Conservation (phyloP, 148 eudicot species). For the Bassia scoparia region DNA sequence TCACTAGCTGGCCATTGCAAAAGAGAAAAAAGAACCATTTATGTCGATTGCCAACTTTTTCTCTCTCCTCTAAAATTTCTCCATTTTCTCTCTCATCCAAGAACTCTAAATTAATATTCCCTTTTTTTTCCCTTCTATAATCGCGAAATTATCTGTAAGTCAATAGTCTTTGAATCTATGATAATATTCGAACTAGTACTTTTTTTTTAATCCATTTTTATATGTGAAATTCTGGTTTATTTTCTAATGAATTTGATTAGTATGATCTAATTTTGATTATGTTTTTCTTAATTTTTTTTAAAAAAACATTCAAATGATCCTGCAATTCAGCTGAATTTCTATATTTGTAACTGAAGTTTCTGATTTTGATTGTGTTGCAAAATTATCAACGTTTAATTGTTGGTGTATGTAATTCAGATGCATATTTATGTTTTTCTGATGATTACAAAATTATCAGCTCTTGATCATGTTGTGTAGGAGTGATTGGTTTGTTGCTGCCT, state of each 20-base stretch:
- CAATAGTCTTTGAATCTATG: not conserved
- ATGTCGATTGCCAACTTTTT: not conserved
- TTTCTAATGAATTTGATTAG: not conserved
- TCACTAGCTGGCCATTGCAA: constrained; percentile 14
- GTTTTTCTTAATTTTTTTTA: not conserved
- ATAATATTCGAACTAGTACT: not conserved
- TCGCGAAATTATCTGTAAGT: constrained; percentile 17
- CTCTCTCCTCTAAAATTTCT: constrained; percentile 4
- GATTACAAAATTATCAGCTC: not conserved
- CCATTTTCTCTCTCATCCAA: constrained; percentile 12
- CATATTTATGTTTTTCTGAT: not conserved
- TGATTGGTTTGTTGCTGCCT: not conserved
- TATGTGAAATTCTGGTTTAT: not conserved
- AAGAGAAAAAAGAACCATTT: not conserved
- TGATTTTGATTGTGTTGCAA: not conserved
- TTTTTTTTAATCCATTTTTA: too few species aligned
- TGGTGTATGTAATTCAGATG: not conserved
- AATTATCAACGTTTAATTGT: not conserved
- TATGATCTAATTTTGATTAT: constrained; percentile 1
- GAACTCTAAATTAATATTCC: not conserved
- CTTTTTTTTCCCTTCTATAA: not conserved
- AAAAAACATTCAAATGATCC: not conserved
- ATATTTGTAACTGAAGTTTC: not conserved
- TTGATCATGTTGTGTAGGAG: not conserved
- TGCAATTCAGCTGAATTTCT: not conserved